Base-by-base conservation (phyloP, 106 monocot species). In the Agapanthus africanus region DNA sequence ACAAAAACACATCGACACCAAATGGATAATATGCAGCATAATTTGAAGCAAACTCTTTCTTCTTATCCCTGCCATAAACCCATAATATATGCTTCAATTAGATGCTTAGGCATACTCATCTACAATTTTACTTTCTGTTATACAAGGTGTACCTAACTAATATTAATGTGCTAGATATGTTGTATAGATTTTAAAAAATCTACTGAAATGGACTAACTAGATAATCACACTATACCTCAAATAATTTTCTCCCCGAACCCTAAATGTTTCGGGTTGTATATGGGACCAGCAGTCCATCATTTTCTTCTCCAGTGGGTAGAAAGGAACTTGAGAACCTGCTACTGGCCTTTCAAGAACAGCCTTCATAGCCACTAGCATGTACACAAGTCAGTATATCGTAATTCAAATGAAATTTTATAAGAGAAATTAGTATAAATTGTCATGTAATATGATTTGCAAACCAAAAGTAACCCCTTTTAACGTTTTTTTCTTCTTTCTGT, bases 1-100 rank as follows among this genome's bases (percentile, higher is more conserved):
- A 99, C 50, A 99, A 79, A 77, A 73, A 99, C 18, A 99, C 89
- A 85, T 99, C 97, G 22, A 90, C 87, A 59, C 97, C 97, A 78
- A 99, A 87, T 21, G 97, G 97, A 47, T 85, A 79, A 76, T 92
- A 99, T 67, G 90, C 92, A 34, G 97, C 87, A 85, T 69, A 69
- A 69, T 83, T 90, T 69, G 89, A 66, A 52, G 97, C 90, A 76
- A 81, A 79, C 22, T 87, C 97, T 85, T 99, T 99, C 87, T 85
- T 99, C 62, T 99, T 99, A 79, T 99, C 94, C 83, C 90, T 91
- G 70, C 0, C 10, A 73, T 37, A 47, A 75, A 67, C 39, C 4
- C 64, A 74, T 32, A 16, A 42, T 40, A 34, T 13, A 68, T 49
- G 18, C 15, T 28, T 18, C 18, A 40, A 7, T 60, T 35, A 60